These are phyloP conservation scores for Diplodia seriata DNA, from an alignment of 2,329 filamentous ascomycete species.

Conservation along the genomic window DNA sequence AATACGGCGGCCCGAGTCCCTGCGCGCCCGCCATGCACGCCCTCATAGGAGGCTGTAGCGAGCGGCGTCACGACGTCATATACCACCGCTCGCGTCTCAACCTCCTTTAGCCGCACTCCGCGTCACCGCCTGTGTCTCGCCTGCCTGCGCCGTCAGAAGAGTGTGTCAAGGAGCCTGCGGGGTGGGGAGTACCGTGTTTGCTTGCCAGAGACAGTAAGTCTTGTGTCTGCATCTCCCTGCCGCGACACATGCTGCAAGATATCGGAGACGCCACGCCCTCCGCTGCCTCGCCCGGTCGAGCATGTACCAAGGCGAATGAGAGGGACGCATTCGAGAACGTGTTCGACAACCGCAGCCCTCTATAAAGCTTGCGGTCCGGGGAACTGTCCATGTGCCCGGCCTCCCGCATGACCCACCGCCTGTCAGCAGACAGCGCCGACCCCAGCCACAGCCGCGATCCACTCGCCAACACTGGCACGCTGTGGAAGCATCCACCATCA, in stretches of 20 bases:
- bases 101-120: constrained; percentile 6
- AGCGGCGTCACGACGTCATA: constrained; percentile 16
- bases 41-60: constrained; percentile 9
- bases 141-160: constrained; percentile 1
- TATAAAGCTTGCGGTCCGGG: constrained; percentile 22
- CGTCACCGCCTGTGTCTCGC: neutral
- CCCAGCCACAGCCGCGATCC: neutral
- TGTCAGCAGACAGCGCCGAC: constrained; percentile 2
- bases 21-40: constrained; percentile 15
- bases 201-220: constrained; percentile 6
- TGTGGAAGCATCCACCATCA: neutral
- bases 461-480: neutral
- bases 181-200: constrained; percentile 10
- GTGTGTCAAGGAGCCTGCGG: neutral
- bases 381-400: constrained; percentile 16
- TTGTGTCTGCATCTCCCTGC: neutral
- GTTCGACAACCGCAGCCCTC: constrained; percentile 16
- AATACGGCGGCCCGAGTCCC: constrained; percentile 5
- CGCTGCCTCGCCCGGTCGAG: neutral
- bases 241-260: constrained; percentile 9
- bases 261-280: neutral
- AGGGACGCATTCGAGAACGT: constrained; percentile 21
- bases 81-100: neutral
- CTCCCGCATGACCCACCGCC: constrained; percentile 13
- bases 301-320: constrained; percentile 8